Evolutionary conservation across 2,329 filamentous ascomycete genomes (phyloP).

Genomic region (Pseudogymnoascus verrucosus): DNA sequence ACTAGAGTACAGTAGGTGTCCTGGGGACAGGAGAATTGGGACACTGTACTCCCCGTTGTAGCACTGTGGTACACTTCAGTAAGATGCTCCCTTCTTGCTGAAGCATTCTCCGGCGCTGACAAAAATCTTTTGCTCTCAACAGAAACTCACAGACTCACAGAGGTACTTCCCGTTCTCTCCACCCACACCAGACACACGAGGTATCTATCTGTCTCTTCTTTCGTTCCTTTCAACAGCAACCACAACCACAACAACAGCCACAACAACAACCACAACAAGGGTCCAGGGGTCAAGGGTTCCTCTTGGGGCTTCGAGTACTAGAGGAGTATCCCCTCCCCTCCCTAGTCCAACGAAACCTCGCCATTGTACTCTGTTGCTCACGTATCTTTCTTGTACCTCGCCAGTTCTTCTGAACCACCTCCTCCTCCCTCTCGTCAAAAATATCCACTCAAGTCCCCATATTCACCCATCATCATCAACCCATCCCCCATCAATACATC

Average conservation of each 20-base stretch:
- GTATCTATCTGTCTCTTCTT: constrained; percentile 1
- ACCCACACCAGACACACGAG: background rate
- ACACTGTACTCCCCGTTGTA: background rate
- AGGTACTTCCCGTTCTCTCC: background rate
- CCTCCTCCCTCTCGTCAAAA: background rate
- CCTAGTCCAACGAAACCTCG: background rate
- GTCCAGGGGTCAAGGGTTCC: background rate
- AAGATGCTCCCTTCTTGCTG: background rate
- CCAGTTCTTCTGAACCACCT: background rate
- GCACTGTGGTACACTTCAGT: background rate
- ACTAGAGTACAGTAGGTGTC: background rate
- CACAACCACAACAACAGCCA: background rate
- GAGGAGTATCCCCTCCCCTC: background rate
- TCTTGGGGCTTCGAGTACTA: background rate
- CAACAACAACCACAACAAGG: background rate
- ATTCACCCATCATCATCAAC: background rate
- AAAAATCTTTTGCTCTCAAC: background rate
- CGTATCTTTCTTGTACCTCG: background rate
- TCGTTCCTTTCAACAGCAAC: background rate
- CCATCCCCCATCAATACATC: background rate
- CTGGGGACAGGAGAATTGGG: background rate
- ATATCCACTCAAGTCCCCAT: background rate
- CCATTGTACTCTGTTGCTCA: background rate
- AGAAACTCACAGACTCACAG: background rate
- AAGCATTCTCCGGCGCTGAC: background rate